Evolutionary conservation across 2,329 filamentous ascomycete genomes (phyloP).

Genomic region (Cordyceps javanica): DNA sequence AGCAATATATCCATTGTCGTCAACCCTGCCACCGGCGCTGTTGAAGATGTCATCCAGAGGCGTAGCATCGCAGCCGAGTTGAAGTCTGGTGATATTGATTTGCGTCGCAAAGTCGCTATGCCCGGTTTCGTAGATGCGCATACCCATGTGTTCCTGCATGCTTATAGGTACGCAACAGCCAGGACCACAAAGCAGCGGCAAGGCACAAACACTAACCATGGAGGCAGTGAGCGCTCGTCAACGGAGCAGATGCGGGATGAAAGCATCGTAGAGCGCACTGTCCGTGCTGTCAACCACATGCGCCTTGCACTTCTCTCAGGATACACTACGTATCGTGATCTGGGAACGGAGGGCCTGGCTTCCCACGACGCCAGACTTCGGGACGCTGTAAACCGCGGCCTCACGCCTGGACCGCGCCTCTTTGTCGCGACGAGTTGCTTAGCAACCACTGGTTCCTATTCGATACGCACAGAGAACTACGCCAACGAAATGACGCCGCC

Average conservation of each 20-base stretch:
- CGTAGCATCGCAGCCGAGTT: conserved; percentile 20
- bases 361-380: conserved; percentile 45
- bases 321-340: conserved; percentile 53
- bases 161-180: conserved; percentile 32
- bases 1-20: conserved; percentile 37
- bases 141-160: conserved; percentile 51
- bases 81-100: conserved; percentile 39
- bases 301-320: conserved; percentile 48
- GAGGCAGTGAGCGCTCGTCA: conserved; percentile 30
- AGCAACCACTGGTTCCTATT: conserved; percentile 44
- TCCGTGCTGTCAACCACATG: conserved; percentile 48
- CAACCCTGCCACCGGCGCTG: conserved; percentile 32
- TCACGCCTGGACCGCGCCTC: conserved; percentile 48
- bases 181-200: conserved; percentile 9
- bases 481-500: conserved; percentile 21
- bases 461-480: conserved; percentile 40
- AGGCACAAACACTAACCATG: neutral
- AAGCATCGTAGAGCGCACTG: conserved; percentile 48
- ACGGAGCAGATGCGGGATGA: conserved; percentile 51
- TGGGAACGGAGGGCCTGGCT: conserved; percentile 46
- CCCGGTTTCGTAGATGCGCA: conserved; percentile 50
- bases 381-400: conserved; percentile 47
- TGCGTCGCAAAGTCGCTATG: conserved; percentile 45
- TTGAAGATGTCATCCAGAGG: conserved; percentile 29
- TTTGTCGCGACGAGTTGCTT: conserved; percentile 49